Evolutionary conservation across 2,329 filamentous ascomycete genomes (phyloP).

Genomic region (Cladosporium halotolerans): DNA sequence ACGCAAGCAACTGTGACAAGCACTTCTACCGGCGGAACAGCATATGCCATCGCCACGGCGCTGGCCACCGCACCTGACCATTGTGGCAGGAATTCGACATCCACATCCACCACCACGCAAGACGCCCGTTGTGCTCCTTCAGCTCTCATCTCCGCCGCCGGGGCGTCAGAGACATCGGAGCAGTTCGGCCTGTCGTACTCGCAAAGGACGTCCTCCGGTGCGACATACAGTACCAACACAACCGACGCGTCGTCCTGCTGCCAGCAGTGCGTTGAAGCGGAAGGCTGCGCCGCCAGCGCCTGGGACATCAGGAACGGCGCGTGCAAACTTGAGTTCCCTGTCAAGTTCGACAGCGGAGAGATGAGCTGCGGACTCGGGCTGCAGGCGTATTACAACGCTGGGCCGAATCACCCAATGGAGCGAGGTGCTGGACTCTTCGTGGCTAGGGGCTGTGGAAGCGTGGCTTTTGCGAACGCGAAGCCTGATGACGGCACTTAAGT

Average conservation of each 20-base stretch:
- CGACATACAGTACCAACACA: slow-evolving; percentile 23
- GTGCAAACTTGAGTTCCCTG: slow-evolving; percentile 26
- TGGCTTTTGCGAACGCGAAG: slow-evolving; percentile 20
- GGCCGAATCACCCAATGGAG: slow-evolving; percentile 26
- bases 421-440: slow-evolving; percentile 27
- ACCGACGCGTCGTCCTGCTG: slow-evolving; percentile 26
- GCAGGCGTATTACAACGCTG: slow-evolving; percentile 24
- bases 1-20: slow-evolving; percentile 25
- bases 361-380: slow-evolving; percentile 26
- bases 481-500: slow-evolving; percentile 29
- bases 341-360: slow-evolving; percentile 18
- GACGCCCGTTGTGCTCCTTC: slow-evolving; percentile 28
- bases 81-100: slow-evolving; percentile 21
- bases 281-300: slow-evolving; percentile 23
- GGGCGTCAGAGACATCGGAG: slow-evolving; percentile 13
- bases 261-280: slow-evolving; percentile 27
- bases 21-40: slow-evolving; percentile 25
- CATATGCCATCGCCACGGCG: slow-evolving; percentile 26
- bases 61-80: slow-evolving; percentile 17
- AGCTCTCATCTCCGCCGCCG: slow-evolving; percentile 21
- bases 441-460: slow-evolving; percentile 24
- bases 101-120: slow-evolving; percentile 21
- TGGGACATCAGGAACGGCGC: slow-evolving; percentile 25
- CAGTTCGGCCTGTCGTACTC: slow-evolving; percentile 24
- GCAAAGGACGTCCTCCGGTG: slow-evolving; percentile 22